Percentiles rank a stretch among this genome's conserved stretches.
phyloP scores from a whole-genome alignment of 768 basidiomycete genomes.

The Psilocybe cyanescens region DNA sequence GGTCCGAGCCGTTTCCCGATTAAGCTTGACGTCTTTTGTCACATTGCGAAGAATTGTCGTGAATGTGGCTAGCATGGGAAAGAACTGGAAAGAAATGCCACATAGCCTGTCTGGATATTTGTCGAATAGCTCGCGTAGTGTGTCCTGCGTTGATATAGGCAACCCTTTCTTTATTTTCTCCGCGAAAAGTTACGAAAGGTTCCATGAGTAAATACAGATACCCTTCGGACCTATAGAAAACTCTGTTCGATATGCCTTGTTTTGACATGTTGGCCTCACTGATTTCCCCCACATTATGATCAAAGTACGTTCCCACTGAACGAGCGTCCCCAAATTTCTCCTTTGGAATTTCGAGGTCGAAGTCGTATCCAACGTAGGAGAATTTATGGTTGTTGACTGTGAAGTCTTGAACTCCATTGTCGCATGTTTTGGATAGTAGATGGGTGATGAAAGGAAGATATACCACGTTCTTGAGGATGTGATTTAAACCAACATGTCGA shows the following conservation, averaged over 20 bases:
- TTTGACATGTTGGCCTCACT: neutral
- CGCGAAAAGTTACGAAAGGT: too few species aligned
- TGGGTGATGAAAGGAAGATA: neutral
- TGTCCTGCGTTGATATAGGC: neutral
- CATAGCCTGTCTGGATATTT: neutral
- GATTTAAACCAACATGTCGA: slow-evolving; percentile 1
- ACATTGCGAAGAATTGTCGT: neutral
- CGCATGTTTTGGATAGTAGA: neutral
- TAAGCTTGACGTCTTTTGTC: neutral
- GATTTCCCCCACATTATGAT: neutral
- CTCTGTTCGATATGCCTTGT: too few species aligned
- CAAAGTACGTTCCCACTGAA: neutral
- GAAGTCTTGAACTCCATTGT: neutral
- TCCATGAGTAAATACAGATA: neutral
- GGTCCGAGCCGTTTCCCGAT: neutral
- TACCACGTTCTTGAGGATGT: neutral
- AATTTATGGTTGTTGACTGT: neutral
- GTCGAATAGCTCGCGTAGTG: neutral
- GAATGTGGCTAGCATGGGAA: slow-evolving; percentile 3
- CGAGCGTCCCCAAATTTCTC: neutral
- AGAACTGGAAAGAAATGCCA: slow-evolving; percentile 8
- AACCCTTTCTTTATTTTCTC: too few species aligned
- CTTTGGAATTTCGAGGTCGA: too few species aligned
- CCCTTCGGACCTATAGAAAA: neutral
- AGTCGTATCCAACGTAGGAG: neutral